Conservation (phyloP, 441 rosid genomes). For the Lepidium campestre region DNA sequence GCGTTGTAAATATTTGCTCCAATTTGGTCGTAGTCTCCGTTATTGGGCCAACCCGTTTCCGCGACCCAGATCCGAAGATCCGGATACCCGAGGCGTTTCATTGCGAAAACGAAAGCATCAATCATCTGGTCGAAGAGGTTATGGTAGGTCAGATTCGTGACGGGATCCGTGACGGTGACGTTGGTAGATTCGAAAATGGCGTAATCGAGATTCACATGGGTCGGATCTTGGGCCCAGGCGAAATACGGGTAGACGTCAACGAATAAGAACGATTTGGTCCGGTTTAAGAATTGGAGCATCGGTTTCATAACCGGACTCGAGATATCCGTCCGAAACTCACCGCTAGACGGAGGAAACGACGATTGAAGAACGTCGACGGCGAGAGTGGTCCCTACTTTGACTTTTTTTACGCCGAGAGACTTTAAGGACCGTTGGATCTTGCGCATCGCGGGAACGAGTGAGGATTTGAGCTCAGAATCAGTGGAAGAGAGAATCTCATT, state of each 20-base stretch:
- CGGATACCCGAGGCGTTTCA: slow-evolving; percentile 65
- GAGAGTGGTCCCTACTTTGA: slow-evolving; percentile 67
- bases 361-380: slow-evolving; percentile 68
- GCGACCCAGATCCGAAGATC: slow-evolving; percentile 71
- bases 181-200: slow-evolving; percentile 52
- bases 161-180: slow-evolving; percentile 56
- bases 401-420: slow-evolving; percentile 32
- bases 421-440: slow-evolving; percentile 48
- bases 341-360: slow-evolving; percentile 77
- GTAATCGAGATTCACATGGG: slow-evolving; percentile 49
- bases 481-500: slow-evolving; percentile 65
- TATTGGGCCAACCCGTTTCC: slow-evolving; percentile 94
- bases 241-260: slow-evolving; percentile 77
- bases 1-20: slow-evolving; percentile 81
- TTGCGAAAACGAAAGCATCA: slow-evolving; percentile 66
- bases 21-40: slow-evolving; percentile 75
- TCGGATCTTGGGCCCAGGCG: slow-evolving; percentile 58
- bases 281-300: slow-evolving; percentile 71
- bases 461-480: slow-evolving; percentile 45
- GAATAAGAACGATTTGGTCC: slow-evolving; percentile 75
- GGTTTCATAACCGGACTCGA: slow-evolving; percentile 51
- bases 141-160: slow-evolving; percentile 51
- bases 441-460: slow-evolving; percentile 75
- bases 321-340: slow-evolving; percentile 62
- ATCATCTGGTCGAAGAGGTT: slow-evolving; percentile 87